Evolutionary conservation across 1,139 yeast species (phyloP).

Genomic region (Hansenula lynferdii): DNA sequence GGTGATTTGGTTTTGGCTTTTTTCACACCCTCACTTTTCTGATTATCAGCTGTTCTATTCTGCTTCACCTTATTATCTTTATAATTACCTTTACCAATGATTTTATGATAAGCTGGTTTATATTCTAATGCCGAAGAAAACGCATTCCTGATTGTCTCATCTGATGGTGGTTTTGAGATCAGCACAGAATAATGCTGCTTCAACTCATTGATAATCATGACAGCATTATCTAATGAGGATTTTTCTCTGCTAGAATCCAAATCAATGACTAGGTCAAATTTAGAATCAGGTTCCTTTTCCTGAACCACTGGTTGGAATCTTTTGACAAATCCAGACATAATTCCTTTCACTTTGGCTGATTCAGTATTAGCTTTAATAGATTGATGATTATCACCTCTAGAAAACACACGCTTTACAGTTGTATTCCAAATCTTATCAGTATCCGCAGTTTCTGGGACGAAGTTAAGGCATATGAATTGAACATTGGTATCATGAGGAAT

Average conservation of each 20-base stretch:
- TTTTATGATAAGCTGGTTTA: constrained; percentile 46
- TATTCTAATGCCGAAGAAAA: constrained; percentile 46
- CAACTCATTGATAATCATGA: constrained; percentile 36
- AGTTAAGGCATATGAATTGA: constrained; percentile 66
- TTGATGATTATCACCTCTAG: constrained; percentile 89
- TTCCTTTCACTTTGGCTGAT: constrained; percentile 43
- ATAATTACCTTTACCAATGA: constrained; percentile 21
- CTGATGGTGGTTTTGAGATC: constrained; percentile 38
- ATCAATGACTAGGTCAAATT: constrained; percentile 62
- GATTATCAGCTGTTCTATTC: constrained; percentile 3
- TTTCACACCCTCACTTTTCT: constrained; percentile 6
- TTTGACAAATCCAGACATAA: constrained; percentile 69
- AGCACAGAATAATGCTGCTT: constrained; percentile 42
- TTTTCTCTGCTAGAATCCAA: constrained; percentile 38
- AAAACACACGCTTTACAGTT: constrained; percentile 55
- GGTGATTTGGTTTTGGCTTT: constrained; percentile 5
- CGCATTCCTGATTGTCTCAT: constrained; percentile 35
- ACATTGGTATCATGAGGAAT: constrained; percentile 32
- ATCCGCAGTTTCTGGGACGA: constrained; percentile 39
- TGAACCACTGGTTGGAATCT: constrained; percentile 60
- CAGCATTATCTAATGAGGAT: constrained; percentile 52
- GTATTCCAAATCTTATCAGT: constrained; percentile 38
- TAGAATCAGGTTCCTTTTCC: constrained; percentile 50
- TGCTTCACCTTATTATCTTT: too few relatives aligned
- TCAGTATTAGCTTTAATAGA: constrained; percentile 56